These are phyloP conservation scores for Fusarium pseudocircinatum DNA, from an alignment of 2,329 filamentous ascomycete species.

Conservation along the genomic window DNA sequence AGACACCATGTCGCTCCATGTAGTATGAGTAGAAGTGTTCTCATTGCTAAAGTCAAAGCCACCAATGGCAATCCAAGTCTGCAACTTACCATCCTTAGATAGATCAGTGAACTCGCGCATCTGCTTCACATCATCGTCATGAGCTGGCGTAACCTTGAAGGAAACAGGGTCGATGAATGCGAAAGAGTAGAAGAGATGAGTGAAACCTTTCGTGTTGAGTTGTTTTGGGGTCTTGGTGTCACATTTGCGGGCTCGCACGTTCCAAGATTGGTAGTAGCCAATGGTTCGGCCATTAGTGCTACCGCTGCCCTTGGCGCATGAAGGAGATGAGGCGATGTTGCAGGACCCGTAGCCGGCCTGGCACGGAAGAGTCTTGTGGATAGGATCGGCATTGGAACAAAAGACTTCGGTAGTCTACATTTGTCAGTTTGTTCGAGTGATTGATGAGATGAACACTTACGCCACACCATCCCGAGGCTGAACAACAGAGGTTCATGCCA, in stretches of 20 bases:
- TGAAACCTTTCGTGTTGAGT: slow-evolving; percentile 5
- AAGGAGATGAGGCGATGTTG: background rate
- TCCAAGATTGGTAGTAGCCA: slow-evolving; percentile 26
- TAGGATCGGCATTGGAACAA: slow-evolving; percentile 1
- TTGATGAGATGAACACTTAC: no score
- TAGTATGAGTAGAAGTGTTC: slow-evolving; percentile 29
- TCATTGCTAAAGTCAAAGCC: slow-evolving; percentile 55
- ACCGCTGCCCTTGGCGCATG: background rate
- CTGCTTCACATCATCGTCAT: slow-evolving; percentile 4
- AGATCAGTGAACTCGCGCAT: slow-evolving; percentile 18
- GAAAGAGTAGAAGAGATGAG: slow-evolving; percentile 29
- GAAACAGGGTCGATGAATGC: slow-evolving; percentile 22
- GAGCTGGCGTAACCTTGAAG: background rate
- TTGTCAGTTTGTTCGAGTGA: background rate
- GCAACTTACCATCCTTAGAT: slow-evolving; percentile 26
- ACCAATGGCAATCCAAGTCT: slow-evolving; percentile 54
- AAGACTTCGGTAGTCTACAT: background rate
- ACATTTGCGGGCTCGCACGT: slow-evolving; percentile 7
- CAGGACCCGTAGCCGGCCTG: slow-evolving; percentile 8
- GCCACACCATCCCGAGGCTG: background rate
- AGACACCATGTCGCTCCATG: slow-evolving; percentile 46
- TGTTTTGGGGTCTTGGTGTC: slow-evolving; percentile 26
- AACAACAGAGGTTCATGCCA: slow-evolving; percentile 14
- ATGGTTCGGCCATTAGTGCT: slow-evolving; percentile 11
- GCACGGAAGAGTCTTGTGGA: background rate